Evolutionary conservation across 331 rosid genomes (phyloP).

Genomic region (Malus hybrid): DNA sequence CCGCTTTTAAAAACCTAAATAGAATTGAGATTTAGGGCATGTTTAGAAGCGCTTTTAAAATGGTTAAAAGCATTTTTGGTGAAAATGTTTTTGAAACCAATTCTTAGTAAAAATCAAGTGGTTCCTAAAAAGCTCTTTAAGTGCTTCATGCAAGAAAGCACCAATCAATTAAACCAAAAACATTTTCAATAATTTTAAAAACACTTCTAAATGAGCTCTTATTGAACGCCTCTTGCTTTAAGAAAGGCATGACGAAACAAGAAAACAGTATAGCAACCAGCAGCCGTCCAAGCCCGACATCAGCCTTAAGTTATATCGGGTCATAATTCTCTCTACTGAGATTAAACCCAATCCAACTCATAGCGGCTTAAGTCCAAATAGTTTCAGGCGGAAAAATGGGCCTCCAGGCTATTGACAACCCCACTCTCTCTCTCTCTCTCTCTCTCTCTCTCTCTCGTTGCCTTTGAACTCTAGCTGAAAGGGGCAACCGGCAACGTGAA

Average conservation of each 20-base stretch:
- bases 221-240: no score
- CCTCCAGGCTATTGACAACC: neutral
- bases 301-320: neutral
- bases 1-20: no score
- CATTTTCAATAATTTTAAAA: no score
- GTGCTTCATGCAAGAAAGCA: no score
- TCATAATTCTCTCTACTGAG: neutral
- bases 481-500: neutral
- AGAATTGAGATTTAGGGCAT: no score
- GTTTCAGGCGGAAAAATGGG: neutral
- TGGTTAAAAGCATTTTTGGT: no score
- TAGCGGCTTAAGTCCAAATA: neutral
- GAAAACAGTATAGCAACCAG: neutral
- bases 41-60: no score
- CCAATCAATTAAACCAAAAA: no score
- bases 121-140: no score
- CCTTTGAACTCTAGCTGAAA: neutral
- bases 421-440: neutral
- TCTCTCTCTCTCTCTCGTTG: neutral
- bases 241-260: neutral
- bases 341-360: neutral
- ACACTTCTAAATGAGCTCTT: no score
- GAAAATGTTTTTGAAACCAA: no score
- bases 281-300: neutral
- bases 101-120: no score